Evolutionary conservation across 371 early-diverging fungal species (phyloP), one percentile per base, ranked within the genome.

Genomic region (Rhizopus arrhizus): DNA sequence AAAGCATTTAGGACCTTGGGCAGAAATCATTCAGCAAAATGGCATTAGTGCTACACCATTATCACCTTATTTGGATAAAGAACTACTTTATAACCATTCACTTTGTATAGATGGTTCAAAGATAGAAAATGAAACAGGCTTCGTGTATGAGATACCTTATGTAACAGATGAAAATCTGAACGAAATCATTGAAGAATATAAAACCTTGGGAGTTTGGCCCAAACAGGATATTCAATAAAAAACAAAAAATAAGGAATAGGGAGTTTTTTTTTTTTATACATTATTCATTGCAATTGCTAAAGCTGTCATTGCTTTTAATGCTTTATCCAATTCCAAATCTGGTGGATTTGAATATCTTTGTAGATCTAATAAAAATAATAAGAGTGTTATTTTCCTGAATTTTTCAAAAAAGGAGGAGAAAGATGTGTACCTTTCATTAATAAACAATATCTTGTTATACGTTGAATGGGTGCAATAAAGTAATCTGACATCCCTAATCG

Each of bases 21-120:
- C 84, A 42, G 78, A 83, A 4, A 55, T 91, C 29, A 58, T 89
- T 15, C 73, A 74, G 8, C 67, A 72, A 4, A 80, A 80, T 8
- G 81, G 86, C 15, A 86, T 94, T 41, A 73, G 69, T 15, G 83
- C 83, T 58, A 93, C 95, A 32, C 95, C 95, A 3, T 68, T 97
- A 56, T 94, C 95, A 15, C 97, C 97, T 5, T 97, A 94, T 63
- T 70, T 97, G 45, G 96, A 97, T 74, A 83, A 89, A 60, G 97
- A 97, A 64, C 72, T 94, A 13, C 75, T 95, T 31, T 90, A 88
- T 62, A 90, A 91, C 66, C 86, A 94, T 59, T 82, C 89, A 0
- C 69, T 94, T 32, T 87, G 85, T 16, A 74, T 93, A 6, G 91
- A 93, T 61, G 95, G 94, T 0, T 69, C 81, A 36, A 87, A 90